Evolutionary conservation across 2,329 filamentous ascomycete genomes (phyloP).

Genomic region (Neofusicoccum cordaticola): DNA sequence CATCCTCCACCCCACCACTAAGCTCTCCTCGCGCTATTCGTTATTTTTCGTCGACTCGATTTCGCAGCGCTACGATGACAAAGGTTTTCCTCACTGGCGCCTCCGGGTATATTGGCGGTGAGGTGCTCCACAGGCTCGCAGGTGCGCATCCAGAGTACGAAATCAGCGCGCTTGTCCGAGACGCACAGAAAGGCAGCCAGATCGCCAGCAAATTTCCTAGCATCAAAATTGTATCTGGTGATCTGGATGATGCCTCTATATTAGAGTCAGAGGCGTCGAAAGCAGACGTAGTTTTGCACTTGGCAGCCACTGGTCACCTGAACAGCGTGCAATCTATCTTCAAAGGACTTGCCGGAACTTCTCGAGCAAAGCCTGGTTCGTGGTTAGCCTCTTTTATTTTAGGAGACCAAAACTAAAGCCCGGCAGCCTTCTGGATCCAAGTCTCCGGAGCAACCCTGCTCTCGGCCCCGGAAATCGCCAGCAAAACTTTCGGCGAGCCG

Average conservation of each 20-base stretch:
- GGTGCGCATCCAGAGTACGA: conserved; percentile 3
- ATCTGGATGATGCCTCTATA: not conserved
- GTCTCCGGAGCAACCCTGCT: conserved; percentile 56
- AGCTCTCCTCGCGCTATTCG: too few species aligned
- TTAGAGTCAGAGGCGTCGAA: not conserved
- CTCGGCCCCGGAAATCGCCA: conserved; percentile 34
- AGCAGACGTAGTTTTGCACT: conserved; percentile 27
- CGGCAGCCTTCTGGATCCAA: conserved; percentile 51
- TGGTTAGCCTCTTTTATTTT: too few species aligned
- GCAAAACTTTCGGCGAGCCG: conserved; percentile 42
- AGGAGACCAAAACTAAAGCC: not conserved
- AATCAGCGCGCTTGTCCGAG: not conserved
- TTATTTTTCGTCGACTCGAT: not conserved
- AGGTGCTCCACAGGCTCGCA: not conserved
- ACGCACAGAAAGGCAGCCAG: not conserved
- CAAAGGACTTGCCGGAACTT: conserved; percentile 45
- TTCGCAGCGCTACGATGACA: not conserved
- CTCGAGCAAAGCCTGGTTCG: conserved; percentile 12
- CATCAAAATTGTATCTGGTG: not conserved
- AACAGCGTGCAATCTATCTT: conserved; percentile 45
- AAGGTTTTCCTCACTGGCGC: conserved; percentile 6
- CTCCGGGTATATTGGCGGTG: conserved; percentile 16
- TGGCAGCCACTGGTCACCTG: conserved; percentile 29
- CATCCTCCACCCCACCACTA: too few species aligned
- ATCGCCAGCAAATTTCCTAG: not conserved